Evolutionary conservation across 352 stramenopile genomes (phyloP).

Genomic region (Globisporangium camurandrum): DNA sequence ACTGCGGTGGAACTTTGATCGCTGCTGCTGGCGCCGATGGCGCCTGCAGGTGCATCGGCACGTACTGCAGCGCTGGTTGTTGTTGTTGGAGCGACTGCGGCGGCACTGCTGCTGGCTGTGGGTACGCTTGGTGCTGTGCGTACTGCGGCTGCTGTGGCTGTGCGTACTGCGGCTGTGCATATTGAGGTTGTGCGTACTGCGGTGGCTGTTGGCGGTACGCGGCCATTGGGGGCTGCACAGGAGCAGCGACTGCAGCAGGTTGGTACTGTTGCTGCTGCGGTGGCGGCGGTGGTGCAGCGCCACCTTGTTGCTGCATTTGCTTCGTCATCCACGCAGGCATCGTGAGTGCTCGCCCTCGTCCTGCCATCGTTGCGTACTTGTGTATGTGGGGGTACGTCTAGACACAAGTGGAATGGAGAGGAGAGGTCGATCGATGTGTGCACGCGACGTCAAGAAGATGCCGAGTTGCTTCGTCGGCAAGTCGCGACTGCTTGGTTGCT

Average conservation of each 20-base stretch:
- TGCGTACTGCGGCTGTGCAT: slow-evolving; percentile 9
- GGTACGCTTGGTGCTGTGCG: slow-evolving; percentile 8
- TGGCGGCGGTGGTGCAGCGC: slow-evolving; percentile 12
- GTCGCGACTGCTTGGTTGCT: not conserved
- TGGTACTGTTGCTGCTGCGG: slow-evolving; percentile 51
- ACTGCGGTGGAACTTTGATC: slow-evolving; percentile 30
- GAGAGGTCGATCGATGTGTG: no score
- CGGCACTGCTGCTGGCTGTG: no score
- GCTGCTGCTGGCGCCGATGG: not conserved
- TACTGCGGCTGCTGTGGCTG: slow-evolving; percentile 6
- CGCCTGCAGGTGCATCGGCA: slow-evolving; percentile 9
- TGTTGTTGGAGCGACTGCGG: slow-evolving; percentile 5
- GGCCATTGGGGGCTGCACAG: slow-evolving; percentile 4
- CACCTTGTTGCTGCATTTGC: slow-evolving; percentile 26
- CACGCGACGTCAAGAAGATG: no score
- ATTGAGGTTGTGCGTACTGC: no score
- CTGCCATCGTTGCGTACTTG: slow-evolving; percentile 35
- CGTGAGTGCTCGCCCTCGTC: slow-evolving; percentile 75
- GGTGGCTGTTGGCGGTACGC: slow-evolving; percentile 22
- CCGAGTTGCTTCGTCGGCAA: no score
- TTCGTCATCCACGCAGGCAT: slow-evolving; percentile 88
- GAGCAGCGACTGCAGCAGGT: slow-evolving; percentile 4
- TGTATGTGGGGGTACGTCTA: not conserved
- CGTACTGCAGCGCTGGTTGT: slow-evolving; percentile 8
- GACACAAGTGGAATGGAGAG: not conserved